phyloP scores from a whole-genome alignment of 169 alveolate genomes.

The Pseudocohnilembus persalinus region DNA sequence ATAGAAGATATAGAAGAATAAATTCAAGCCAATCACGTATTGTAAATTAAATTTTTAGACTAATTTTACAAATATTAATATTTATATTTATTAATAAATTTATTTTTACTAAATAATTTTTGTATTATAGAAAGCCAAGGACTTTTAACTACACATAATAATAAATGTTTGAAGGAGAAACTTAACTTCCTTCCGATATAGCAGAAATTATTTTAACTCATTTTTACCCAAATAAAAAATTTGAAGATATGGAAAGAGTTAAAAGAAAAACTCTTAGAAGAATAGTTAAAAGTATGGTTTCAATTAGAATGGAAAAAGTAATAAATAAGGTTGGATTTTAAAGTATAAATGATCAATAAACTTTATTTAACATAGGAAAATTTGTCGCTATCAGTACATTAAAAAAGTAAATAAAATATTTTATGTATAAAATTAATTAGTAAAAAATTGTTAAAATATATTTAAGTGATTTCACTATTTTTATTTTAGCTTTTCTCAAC shows the following conservation, averaged over 20 bases:
- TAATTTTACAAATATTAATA: no score
- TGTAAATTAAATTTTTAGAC: background rate
- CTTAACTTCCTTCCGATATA: background rate
- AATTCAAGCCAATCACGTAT: background rate
- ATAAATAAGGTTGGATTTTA: background rate
- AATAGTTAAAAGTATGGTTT: background rate
- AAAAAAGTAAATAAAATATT: background rate
- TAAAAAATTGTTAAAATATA: no score
- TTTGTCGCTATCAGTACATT: background rate
- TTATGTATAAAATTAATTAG: no score
- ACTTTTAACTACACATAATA: background rate
- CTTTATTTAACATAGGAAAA: background rate
- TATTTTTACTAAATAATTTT: no score
- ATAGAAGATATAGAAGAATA: background rate
- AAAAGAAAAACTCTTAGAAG: background rate
- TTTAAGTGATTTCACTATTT: background rate
- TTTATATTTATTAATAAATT: no score
- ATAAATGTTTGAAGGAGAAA: background rate
- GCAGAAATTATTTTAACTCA: background rate
- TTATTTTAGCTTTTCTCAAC: background rate
- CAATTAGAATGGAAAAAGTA: background rate
- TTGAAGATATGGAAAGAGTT: background rate
- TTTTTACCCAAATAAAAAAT: background rate
- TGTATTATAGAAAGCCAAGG: background rate
- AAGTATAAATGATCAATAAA: background rate